Conservation (phyloP, 192 early-diverging fungal species). For the Borealophlyctis nickersoniae region DNA sequence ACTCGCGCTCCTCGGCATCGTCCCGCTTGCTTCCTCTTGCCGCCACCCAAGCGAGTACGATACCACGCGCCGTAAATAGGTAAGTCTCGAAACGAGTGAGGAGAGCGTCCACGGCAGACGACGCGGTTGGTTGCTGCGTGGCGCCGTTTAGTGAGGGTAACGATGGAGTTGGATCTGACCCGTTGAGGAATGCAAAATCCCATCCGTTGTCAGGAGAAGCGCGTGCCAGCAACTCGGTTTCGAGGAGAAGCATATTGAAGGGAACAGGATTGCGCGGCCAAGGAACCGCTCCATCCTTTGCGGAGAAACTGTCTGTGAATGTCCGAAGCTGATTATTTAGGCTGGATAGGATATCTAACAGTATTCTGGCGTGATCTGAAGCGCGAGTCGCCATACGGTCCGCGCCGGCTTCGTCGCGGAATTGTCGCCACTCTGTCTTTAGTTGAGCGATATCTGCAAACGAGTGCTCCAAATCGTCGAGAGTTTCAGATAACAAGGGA, state of each 20-base stretch:
- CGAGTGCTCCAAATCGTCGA: conserved; percentile 23
- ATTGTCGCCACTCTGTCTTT: not conserved
- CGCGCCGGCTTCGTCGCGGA: conserved; percentile 2
- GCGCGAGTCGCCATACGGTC: no score
- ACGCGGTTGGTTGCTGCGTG: not conserved
- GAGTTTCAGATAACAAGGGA: conserved; percentile 17
- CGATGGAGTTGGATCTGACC: not conserved
- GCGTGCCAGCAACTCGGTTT: conserved; percentile 22
- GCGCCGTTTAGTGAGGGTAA: not conserved
- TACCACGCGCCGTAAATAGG: not conserved
- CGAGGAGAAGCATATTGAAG: conserved; percentile 28
- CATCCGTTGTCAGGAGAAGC: conserved; percentile 19
- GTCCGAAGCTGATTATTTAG: conserved; percentile 4
- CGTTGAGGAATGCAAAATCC: no score
- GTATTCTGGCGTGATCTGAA: conserved; percentile 21
- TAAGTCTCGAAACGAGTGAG: conserved; percentile 2
- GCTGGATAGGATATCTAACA: conserved; percentile 13
- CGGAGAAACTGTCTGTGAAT: conserved; percentile 9
- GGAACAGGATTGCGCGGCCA: conserved; percentile 28
- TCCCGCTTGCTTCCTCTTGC: conserved; percentile 11
- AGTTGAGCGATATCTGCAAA: conserved; percentile 4
- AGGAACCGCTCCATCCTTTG: conserved; percentile 7
- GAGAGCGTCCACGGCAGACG: conserved; percentile 8
- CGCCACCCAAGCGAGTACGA: conserved; percentile 21
- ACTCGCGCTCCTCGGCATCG: conserved; percentile 1